Base-by-base conservation (phyloP, 2,329 filamentous ascomycete genomes). In the Fusarium agapanthi region DNA sequence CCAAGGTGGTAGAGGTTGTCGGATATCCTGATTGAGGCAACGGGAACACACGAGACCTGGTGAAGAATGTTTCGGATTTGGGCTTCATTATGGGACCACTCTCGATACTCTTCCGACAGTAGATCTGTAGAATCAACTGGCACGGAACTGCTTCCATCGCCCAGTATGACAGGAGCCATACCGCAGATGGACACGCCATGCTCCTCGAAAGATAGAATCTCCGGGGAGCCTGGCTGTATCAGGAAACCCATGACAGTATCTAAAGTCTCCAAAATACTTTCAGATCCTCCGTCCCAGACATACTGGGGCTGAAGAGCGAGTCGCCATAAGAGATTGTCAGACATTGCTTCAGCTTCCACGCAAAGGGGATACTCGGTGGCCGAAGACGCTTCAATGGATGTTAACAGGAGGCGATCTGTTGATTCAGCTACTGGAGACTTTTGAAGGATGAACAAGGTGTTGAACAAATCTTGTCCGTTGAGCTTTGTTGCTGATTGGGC, bases 321-420 rank as follows among this genome's bases (percentile, higher is more conserved):
- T 18, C 93, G 90, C 91, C 95, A 96, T 0, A 90, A 69, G 3
- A 97, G 79, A 0, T 81, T 76, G 24, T 87, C 81, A 1, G 81
- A 83, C 0, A 88, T 79, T 11, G 88, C 81, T 78, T 97, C 94
- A 79, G 96, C 90, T 81, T 98, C 95, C 5, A 94, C 88, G 75
- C 93, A 96, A 7, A 97, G 82, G 0, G 93, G 91, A 79, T 95
- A 97, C 71, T 97, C 94, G 3, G 95, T 90, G 28, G 91, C 88
- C 0, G 93, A 91, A 7, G 84, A 82, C 1, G 91, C 89, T 22
- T 86, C 85, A 3, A 93, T 80, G 5, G 93, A 94, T 41, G 84
- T 85, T 73, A 93, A 90, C 7, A 95, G 78, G 1, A 74, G 57
- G 3, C 77, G 43, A 0, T 53, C 26, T 11, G 41, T 37, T 2